Percentiles rank a stretch among this genome's conserved stretches.
phyloP scores from a whole-genome alignment of 768 basidiomycete genomes.

The Calvatia gigantea region DNA sequence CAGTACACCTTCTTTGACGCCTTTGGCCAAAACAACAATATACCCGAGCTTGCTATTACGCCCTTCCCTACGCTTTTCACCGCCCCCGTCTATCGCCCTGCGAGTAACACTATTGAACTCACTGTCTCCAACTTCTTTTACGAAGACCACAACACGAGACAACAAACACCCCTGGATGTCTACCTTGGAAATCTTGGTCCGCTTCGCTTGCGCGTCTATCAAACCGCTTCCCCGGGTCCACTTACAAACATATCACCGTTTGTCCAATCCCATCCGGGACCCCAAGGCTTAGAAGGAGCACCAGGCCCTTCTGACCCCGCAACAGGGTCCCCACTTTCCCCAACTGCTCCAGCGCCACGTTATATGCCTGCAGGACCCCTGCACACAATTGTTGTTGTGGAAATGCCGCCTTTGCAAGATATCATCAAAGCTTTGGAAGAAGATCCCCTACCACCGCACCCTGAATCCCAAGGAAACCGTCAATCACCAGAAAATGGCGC shows the following conservation, averaged over 20 bases:
- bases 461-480: constrained; percentile 34
- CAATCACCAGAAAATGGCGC: constrained; percentile 27
- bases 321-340: constrained; percentile 25
- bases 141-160: constrained; percentile 60
- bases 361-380: constrained; percentile 51
- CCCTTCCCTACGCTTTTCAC: constrained; percentile 88
- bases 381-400: constrained; percentile 82
- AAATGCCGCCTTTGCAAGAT: constrained; percentile 74
- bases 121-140: constrained; percentile 89
- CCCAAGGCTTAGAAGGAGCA: constrained; percentile 27
- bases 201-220: constrained; percentile 72
- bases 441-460: constrained; percentile 45
- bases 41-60: constrained; percentile 79
- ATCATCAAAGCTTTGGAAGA: constrained; percentile 79
- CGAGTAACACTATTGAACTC: constrained; percentile 74
- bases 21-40: constrained; percentile 72
- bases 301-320: constrained; percentile 25
- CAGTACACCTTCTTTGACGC: constrained; percentile 95
- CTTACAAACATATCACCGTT: constrained; percentile 62
- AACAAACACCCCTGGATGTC: constrained; percentile 74
- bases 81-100: constrained; percentile 68
- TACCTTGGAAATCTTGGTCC: constrained; percentile 91
- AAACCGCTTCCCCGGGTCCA: constrained; percentile 66
- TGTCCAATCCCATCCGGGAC: constrained; percentile 43
- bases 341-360: constrained; percentile 35